A percentile compares a stretch with the other conserved stretches of the same genome.
phyloP scores from a whole-genome alignment of 352 stramenopile species.

The Aphanomyces euteiches region DNA sequence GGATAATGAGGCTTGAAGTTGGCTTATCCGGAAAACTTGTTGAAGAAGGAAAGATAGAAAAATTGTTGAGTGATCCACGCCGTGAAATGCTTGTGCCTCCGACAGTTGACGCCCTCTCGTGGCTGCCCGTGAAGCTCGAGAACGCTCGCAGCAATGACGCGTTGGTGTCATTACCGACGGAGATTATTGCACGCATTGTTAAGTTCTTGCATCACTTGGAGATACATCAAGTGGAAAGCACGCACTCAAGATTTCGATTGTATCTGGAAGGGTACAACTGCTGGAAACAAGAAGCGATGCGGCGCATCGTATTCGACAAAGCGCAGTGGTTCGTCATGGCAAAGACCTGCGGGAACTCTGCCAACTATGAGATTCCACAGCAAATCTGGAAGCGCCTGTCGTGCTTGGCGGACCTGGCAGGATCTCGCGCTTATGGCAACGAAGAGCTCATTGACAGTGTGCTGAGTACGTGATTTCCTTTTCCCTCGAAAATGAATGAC shows the following conservation, averaged over 20 bases:
- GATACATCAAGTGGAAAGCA: constrained; percentile 15
- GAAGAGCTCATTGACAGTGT: constrained; percentile 31
- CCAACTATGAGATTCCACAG: not conserved
- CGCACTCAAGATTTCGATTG: constrained; percentile 15
- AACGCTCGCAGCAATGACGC: not conserved
- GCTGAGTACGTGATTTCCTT: not conserved
- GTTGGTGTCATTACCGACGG: constrained; percentile 9
- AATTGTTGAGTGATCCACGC: too few relatives aligned
- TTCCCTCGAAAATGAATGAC: not conserved
- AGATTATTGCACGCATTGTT: constrained; percentile 17
- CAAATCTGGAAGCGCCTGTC: constrained; percentile 32
- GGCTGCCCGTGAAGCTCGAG: too few relatives aligned
- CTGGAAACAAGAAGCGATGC: constrained; percentile 20
- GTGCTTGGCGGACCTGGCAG: constrained; percentile 21
- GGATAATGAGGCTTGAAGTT: too few relatives aligned
- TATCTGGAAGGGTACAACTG: constrained; percentile 28
- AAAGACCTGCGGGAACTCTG: not conserved
- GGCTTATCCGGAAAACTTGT: too few relatives aligned
- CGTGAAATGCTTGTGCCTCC: too few relatives aligned
- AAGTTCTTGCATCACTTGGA: constrained; percentile 14
- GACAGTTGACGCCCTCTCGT: too few relatives aligned
- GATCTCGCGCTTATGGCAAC: constrained; percentile 9
- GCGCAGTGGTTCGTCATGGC: constrained; percentile 18
- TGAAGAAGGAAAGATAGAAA: too few relatives aligned
- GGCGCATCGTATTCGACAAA: constrained; percentile 16